Evolutionary conservation across 2,329 filamentous ascomycete genomes (phyloP).

Genomic region (Blastomyces gilchristii): DNA sequence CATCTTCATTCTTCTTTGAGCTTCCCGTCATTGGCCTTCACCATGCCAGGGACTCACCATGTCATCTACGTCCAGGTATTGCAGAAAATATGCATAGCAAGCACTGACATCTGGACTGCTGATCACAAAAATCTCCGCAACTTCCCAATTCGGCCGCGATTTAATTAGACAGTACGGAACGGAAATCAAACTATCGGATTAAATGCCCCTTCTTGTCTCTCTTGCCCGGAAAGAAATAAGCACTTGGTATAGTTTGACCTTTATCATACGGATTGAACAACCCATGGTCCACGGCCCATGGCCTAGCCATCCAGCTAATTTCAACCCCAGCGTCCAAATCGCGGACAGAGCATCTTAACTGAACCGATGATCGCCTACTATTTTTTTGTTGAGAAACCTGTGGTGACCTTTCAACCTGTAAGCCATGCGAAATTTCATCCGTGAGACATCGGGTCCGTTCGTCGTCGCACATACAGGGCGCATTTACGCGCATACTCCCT

Average conservation of each 20-base stretch:
- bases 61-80: neutral
- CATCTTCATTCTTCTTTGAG: neutral
- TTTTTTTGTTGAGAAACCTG: neutral
- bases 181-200: neutral
- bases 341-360: neutral
- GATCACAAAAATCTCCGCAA: neutral
- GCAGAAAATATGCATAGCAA: neutral
- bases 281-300: neutral
- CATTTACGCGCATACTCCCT: neutral
- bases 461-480: neutral
- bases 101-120: too few relatives aligned
- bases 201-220: neutral
- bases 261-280: neutral
- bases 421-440: neutral
- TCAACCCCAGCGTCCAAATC: neutral
- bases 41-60: neutral
- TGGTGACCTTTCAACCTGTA: neutral
- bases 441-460: neutral
- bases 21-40: neutral
- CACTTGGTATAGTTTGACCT: neutral
- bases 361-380: neutral
- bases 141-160: neutral
- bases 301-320: neutral
- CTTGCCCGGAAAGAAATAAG: neutral
- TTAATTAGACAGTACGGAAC: neutral